A percentile compares a stretch with the other conserved stretches of the same genome.
Conservation (phyloP, 805 yeast genomes). For the Saccharomycopsis selenospora region DNA sequence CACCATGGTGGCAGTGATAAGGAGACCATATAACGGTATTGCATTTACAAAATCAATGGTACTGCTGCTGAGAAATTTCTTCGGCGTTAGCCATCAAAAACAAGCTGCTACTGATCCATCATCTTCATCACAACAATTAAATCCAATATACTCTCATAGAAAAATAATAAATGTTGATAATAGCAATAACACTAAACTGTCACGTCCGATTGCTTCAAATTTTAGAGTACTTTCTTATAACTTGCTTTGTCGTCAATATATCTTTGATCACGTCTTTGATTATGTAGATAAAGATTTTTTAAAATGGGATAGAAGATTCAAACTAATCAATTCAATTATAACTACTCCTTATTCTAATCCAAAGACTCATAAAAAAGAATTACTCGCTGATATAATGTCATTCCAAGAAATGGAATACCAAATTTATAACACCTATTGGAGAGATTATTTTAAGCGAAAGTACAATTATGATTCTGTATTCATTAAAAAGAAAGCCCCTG, state of each 20-base stretch:
- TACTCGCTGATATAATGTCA: slow-evolving; percentile 38
- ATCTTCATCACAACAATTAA: background rate
- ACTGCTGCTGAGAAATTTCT: background rate
- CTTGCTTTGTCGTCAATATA: slow-evolving; percentile 28
- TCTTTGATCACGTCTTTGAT: slow-evolving; percentile 36
- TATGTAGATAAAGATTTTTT: slow-evolving; percentile 31
- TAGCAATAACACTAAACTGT: no score
- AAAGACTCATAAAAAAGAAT: slow-evolving; percentile 24
- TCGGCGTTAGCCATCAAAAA: background rate
- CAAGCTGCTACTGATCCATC: no score
- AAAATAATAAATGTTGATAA: background rate
- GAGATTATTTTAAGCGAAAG: slow-evolving; percentile 8
- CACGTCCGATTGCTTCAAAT: background rate
- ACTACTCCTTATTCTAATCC: slow-evolving; percentile 22
- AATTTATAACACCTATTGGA: slow-evolving; percentile 28
- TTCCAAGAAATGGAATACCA: slow-evolving; percentile 33
- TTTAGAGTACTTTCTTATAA: slow-evolving; percentile 1
- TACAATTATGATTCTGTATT: slow-evolving; percentile 31
- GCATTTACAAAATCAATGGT: background rate
- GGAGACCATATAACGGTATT: slow-evolving; percentile 1
- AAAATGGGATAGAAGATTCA: slow-evolving; percentile 30
- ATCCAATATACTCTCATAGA: background rate
- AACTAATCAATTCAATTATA: slow-evolving; percentile 29
- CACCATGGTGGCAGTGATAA: background rate
- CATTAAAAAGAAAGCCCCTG: slow-evolving; percentile 33